These are phyloP conservation scores for Phytophthora ramorum DNA, from an alignment of 352 stramenopile genomes.

Conservation along the genomic window DNA sequence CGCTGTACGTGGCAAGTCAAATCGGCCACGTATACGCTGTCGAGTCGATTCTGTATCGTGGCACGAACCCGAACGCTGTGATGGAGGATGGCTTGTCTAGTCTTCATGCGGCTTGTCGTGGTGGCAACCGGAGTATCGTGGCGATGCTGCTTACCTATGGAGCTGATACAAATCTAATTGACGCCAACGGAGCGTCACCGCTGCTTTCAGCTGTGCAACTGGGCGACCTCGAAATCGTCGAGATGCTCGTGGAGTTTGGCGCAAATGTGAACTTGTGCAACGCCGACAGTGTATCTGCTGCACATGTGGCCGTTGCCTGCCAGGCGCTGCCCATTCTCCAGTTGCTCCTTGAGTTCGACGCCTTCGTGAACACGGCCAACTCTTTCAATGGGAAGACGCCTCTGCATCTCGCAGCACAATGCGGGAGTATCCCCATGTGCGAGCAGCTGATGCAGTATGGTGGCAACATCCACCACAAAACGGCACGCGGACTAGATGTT, in stretches of 20 bases:
- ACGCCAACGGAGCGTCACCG: conserved; percentile 52
- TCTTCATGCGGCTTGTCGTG: conserved; percentile 56
- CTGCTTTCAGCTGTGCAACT: conserved; percentile 60
- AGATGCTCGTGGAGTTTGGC: conserved; percentile 51
- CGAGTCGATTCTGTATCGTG: conserved; percentile 49
- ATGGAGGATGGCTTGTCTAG: conserved; percentile 47
- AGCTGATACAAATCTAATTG: conserved; percentile 49
- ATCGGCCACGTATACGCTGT: conserved; percentile 57
- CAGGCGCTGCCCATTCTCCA: conserved; percentile 45
- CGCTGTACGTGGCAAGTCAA: conserved; percentile 58
- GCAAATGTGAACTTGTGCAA: conserved; percentile 64
- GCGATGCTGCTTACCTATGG: conserved; percentile 50
- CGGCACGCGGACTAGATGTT: conserved; percentile 34
- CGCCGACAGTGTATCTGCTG: conserved; percentile 47
- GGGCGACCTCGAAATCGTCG: conserved; percentile 51
- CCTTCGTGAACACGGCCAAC: conserved; percentile 59
- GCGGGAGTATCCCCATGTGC: conserved; percentile 56
- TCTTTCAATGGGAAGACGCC: conserved; percentile 59
- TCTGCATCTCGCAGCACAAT: conserved; percentile 63
- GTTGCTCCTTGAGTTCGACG: conserved; percentile 54
- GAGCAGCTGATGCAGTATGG: conserved; percentile 51
- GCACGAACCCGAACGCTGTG: conserved; percentile 47
- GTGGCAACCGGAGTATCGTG: conserved; percentile 55
- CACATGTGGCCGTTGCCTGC: conserved; percentile 59
- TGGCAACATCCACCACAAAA: conserved; percentile 39